Percentiles rank a stretch among this genome's conserved stretches.
These are phyloP conservation scores for Amaranthus tricolor DNA, from an alignment of 179 eudicot species.

Conservation along the genomic window DNA sequence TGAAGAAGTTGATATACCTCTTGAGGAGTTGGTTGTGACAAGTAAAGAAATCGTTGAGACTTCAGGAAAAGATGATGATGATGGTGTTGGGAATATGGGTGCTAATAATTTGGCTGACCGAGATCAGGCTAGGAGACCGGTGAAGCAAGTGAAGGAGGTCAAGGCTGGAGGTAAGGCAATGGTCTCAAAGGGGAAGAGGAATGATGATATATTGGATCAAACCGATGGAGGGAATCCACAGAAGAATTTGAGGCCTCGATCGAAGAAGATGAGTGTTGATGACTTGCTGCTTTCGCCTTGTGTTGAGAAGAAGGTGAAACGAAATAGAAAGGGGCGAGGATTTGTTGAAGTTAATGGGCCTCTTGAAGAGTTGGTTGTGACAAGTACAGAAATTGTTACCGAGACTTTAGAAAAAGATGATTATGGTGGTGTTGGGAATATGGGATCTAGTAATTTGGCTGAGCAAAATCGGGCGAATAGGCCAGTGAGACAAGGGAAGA, in stretches of 20 bases:
- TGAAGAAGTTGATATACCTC: background rate
- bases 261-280: background rate
- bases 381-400: conserved; percentile 2
- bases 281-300: conserved; percentile 1
- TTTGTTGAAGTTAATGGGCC: background rate
- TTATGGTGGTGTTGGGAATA: conserved; percentile 7
- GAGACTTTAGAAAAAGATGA: conserved; percentile 3
- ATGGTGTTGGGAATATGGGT: background rate
- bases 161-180: background rate
- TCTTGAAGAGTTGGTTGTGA: conserved; percentile 11
- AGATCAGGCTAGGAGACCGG: conserved; percentile 11
- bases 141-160: background rate
- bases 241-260: conserved; percentile 16
- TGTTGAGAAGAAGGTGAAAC: conserved; percentile 6
- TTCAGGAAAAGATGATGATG: conserved; percentile 9
- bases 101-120: background rate
- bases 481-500: conserved; percentile 7
- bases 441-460: background rate
- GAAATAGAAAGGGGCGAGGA: conserved; percentile 4
- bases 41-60: conserved; percentile 5
- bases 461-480: conserved; percentile 1
- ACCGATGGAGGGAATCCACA: background rate
- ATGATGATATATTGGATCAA: too few species aligned
- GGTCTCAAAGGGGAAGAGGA: background rate
- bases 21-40: conserved; percentile 14